These are phyloP conservation scores for Quercus bicolor DNA, from an alignment of 306 rosid genomes.

Conservation along the genomic window DNA sequence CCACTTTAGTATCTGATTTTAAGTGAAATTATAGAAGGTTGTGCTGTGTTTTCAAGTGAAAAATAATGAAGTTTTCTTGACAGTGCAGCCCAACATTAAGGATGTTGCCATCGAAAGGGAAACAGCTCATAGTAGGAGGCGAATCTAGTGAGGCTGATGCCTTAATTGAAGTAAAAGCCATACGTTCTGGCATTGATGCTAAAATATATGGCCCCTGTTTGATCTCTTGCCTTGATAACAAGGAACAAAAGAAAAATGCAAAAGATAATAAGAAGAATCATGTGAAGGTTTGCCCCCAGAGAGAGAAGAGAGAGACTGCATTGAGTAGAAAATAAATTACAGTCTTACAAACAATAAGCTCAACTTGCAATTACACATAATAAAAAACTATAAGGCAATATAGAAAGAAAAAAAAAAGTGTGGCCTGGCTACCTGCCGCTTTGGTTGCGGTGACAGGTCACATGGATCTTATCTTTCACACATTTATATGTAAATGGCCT, in stretches of 20 bases:
- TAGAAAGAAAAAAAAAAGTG: conserved; percentile 6
- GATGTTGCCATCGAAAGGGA: too few relatives aligned
- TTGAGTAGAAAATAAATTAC: conserved; percentile 10
- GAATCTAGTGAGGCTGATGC: too few relatives aligned
- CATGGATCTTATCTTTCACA: neutral
- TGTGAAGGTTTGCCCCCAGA: neutral
- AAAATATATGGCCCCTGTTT: neutral
- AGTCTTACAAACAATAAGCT: conserved; percentile 16
- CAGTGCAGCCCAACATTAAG: too few relatives aligned
- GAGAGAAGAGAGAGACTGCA: neutral
- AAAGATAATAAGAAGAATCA: neutral
- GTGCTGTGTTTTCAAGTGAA: too few relatives aligned
- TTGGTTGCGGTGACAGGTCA: conserved; percentile 1
- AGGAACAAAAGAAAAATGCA: neutral
- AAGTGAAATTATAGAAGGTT: too few relatives aligned
- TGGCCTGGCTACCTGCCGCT: conserved; percentile 22
- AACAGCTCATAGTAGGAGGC: too few relatives aligned
- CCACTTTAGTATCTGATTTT: too few relatives aligned
- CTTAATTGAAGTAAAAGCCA: neutral
- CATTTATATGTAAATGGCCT: conserved; percentile 17
- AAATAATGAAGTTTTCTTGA: too few relatives aligned
- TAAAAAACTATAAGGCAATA: conserved; percentile 8
- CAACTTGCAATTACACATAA: conserved; percentile 14
- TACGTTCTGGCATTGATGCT: neutral
- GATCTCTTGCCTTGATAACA: too few relatives aligned